Conservation (phyloP, 1,139 yeast species). For the Nakaseomyces delphensis region DNA sequence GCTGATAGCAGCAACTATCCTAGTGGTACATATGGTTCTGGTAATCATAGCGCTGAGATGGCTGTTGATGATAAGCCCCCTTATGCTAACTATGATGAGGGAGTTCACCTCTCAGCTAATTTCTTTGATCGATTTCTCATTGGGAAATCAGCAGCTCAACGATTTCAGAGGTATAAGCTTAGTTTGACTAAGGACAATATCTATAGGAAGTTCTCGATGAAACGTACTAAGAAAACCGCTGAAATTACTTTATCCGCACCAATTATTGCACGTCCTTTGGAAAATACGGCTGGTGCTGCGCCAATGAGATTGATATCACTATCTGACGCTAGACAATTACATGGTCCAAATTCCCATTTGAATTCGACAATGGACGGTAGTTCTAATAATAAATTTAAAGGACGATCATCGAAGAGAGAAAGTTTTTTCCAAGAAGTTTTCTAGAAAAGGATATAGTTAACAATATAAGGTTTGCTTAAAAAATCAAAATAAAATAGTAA, state of each 20-base stretch:
- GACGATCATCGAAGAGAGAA: neutral
- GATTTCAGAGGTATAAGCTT: neutral
- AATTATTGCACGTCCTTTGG: neutral
- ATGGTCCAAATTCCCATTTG: neutral
- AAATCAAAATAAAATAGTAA: neutral
- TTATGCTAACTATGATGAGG: neutral
- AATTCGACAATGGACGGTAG: neutral
- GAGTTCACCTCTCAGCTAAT: neutral
- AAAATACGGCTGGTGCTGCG: neutral
- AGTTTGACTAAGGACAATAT: neutral
- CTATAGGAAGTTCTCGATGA: neutral
- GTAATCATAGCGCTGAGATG: neutral
- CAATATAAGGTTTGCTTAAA: neutral
- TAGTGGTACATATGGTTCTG: neutral
- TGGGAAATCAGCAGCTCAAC: neutral
- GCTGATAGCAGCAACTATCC: no score
- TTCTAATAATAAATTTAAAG: neutral
- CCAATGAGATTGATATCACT: slow-evolving; percentile 4
- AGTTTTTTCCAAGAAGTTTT: slow-evolving; percentile 1
- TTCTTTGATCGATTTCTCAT: neutral
- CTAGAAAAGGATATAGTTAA: neutral
- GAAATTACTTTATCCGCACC: neutral
- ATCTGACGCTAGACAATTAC: neutral
- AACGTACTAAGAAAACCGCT: neutral
- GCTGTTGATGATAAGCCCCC: neutral